phyloP scores from a whole-genome alignment of 2,329 filamentous ascomycete species.

The Ustulina deusta region DNA sequence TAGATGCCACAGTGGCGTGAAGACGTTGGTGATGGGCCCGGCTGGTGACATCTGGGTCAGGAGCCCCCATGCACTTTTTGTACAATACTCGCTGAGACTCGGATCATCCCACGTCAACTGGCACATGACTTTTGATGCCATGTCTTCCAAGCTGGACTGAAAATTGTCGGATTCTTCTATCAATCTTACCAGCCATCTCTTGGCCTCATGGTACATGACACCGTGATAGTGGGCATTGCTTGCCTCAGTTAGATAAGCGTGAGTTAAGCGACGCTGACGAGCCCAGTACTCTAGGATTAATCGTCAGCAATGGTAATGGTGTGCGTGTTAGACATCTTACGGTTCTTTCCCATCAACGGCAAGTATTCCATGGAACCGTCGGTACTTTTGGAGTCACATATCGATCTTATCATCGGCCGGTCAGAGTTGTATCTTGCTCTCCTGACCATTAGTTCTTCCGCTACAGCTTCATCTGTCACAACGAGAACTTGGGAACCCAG shows the following conservation, averaged over 20 bases:
- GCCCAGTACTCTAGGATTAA: slow-evolving; percentile 63
- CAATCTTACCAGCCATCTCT: slow-evolving; percentile 64
- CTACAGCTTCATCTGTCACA: slow-evolving; percentile 63
- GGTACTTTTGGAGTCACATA: slow-evolving; percentile 67
- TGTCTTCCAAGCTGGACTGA: slow-evolving; percentile 64
- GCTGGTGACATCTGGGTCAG: slow-evolving; percentile 69
- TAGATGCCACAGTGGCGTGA: slow-evolving; percentile 66
- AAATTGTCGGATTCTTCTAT: slow-evolving; percentile 64
- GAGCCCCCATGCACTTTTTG: slow-evolving; percentile 66
- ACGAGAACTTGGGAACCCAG: slow-evolving; percentile 55
- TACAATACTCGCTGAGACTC: slow-evolving; percentile 60
- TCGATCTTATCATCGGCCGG: slow-evolving; percentile 59
- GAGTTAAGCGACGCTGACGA: slow-evolving; percentile 64
- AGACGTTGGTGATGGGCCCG: slow-evolving; percentile 67
- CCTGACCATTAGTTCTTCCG: slow-evolving; percentile 65
- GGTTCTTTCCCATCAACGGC: slow-evolving; percentile 67
- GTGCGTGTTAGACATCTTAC: slow-evolving; percentile 51
- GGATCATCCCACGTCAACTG: slow-evolving; percentile 66
- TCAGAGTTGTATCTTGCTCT: slow-evolving; percentile 65
- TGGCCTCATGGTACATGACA: slow-evolving; percentile 64
- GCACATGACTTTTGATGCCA: slow-evolving; percentile 69
- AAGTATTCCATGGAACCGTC: slow-evolving; percentile 68
- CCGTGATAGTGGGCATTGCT: slow-evolving; percentile 52
- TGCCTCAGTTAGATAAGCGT: slow-evolving; percentile 61
- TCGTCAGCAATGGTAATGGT: slow-evolving; percentile 2